These are phyloP conservation scores for Kuraishia borneana DNA, from an alignment of 805 yeast species.

Conservation along the genomic window DNA sequence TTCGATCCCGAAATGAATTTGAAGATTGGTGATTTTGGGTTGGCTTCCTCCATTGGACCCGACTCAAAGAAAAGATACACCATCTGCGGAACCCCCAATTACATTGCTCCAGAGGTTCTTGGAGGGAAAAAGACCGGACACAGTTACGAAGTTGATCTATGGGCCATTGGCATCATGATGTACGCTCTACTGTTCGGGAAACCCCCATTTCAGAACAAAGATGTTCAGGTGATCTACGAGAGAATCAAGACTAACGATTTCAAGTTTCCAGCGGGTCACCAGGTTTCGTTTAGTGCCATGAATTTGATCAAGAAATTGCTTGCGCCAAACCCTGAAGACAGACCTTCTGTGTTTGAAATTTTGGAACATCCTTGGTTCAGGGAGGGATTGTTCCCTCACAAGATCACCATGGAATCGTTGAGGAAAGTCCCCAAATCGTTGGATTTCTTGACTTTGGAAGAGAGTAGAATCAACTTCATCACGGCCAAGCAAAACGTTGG, in stretches of 20 bases:
- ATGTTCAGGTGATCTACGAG: conserved; percentile 84
- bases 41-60: conserved; percentile 85
- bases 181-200: conserved; percentile 87
- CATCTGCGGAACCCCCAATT: conserved; percentile 97
- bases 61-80: conserved; percentile 74
- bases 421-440: conserved; percentile 50
- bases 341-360: conserved; percentile 76
- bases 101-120: conserved; percentile 95
- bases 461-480: conserved; percentile 58
- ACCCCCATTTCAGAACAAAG: conserved; percentile 97
- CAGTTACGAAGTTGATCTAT: conserved; percentile 87
- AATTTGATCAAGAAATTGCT: conserved; percentile 62
- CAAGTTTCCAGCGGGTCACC: conserved; percentile 57
- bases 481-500: conserved; percentile 58
- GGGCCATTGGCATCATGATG: conserved; percentile 97
- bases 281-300: conserved; percentile 61
- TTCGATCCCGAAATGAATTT: conserved; percentile 89
- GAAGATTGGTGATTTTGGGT: conserved; percentile 95
- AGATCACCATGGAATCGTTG: conserved; percentile 51
- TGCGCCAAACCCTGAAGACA: conserved; percentile 62
- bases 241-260: conserved; percentile 79
- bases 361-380: conserved; percentile 80
- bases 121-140: conserved; percentile 85
- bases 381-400: conserved; percentile 66
- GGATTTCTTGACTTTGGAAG: conserved; percentile 40